Evolutionary conservation across 2,329 filamentous ascomycete species (phyloP), one percentile per base, ranked within the genome.

Genomic region (Penicillium concentricum): DNA sequence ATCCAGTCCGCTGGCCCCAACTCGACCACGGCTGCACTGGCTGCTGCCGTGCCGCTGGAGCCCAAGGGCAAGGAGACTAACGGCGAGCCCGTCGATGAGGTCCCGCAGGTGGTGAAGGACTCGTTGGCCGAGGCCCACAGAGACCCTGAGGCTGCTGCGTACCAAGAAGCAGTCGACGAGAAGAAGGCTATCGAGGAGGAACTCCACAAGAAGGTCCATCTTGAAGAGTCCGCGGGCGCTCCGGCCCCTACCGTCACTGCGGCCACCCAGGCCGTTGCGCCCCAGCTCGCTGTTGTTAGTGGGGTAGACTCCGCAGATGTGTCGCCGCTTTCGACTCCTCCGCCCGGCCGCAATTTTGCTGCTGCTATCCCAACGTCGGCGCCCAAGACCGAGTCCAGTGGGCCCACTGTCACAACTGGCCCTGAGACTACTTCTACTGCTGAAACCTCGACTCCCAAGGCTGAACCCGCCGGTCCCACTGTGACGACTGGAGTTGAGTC

Each of bases 161-260:
- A 86, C 73, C 78, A 84, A 2, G 81, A 81, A 54, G 88, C 87
- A 18, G 89, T 94, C 7, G 77, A 83, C 60, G 89, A 92, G 66
- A 94, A 94, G 83, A 85, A 84, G 72, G 81, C 79, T 10, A 81
- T 92, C 5, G 91, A 95, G 78, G 74, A 84, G 26, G 88, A 96
- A 76, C 80, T 95, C 9, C 78, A 92, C 46, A 81, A 84, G 57
- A 74, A 73, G 44, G 69, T 79, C 12, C 63, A 64, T 0, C 58
- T 68, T 6, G 66, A 70, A 16, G 69, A 77, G n/a, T 72, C 69
- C 3, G 61, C 66, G n/a, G 76, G 75, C 8, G 59, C 69, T 35
- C 75, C 76, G 1, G 74, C 74, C 3, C 77, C 77, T n/a, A 72
- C 72, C 13, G 70, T 51, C 67, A 78, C 63, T 53, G 76, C 77